Conservation (phyloP, 371 early-diverging fungal genomes). For the Rhizopus stolonifer region DNA sequence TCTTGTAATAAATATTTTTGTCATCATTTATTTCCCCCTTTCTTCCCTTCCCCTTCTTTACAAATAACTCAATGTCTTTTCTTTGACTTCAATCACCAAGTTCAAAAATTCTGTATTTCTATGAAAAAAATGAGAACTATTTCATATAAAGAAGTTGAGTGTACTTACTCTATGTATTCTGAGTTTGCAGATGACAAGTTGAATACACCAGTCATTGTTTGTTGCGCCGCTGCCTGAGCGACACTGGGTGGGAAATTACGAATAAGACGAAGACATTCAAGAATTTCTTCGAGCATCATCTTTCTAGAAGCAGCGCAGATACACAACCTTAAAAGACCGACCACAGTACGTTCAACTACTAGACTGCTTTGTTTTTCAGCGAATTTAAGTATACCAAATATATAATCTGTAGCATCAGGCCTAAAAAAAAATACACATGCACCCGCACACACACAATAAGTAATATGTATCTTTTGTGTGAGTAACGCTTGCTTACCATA, state of each 20-base stretch:
- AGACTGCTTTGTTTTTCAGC: constrained; percentile 69
- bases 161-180: constrained; percentile 45
- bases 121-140: background rate
- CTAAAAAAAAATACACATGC: constrained; percentile 39
- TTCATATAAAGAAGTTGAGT: background rate
- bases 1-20: constrained; percentile 1
- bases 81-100: constrained; percentile 48
- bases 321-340: constrained; percentile 71
- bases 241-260: constrained; percentile 65
- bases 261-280: constrained; percentile 63
- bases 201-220: constrained; percentile 79
- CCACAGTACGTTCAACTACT: constrained; percentile 76
- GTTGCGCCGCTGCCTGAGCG: constrained; percentile 70
- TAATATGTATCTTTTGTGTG: too few species aligned
- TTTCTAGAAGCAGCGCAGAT: constrained; percentile 66
- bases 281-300: constrained; percentile 56
- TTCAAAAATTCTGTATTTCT: constrained; percentile 46
- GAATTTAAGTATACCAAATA: constrained; percentile 67
- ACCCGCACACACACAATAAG: too few species aligned
- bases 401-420: constrained; percentile 65
- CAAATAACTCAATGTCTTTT: constrained; percentile 43
- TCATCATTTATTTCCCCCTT: too few species aligned
- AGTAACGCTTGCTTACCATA: too few species aligned
- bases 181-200: constrained; percentile 55
- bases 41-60: too few species aligned